Evolutionary conservation across 2,329 filamentous ascomycete species (phyloP).

Genomic region (Stagonosporopsis rhizophila): DNA sequence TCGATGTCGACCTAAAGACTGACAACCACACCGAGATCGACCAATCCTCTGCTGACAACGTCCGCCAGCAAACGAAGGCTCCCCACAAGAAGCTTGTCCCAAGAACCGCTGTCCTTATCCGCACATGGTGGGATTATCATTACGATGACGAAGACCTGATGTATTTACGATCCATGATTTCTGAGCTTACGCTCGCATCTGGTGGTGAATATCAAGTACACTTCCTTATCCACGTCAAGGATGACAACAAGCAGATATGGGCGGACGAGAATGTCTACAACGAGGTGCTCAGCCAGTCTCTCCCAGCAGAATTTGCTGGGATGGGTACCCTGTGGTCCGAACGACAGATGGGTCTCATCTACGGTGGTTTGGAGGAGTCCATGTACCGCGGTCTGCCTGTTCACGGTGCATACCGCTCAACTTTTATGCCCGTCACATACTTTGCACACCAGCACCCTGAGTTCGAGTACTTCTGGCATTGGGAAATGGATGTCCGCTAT

Average conservation of each 20-base stretch:
- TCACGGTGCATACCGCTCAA: slow-evolving; percentile 73
- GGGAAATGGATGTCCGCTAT: slow-evolving; percentile 93
- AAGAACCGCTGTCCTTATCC: slow-evolving; percentile 79
- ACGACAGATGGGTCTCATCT: slow-evolving; percentile 62
- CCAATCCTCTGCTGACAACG: slow-evolving; percentile 22
- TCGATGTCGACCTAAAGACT: slow-evolving; percentile 10
- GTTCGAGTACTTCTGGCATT: slow-evolving; percentile 92
- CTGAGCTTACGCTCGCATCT: slow-evolving; percentile 77
- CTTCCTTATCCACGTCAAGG: slow-evolving; percentile 84
- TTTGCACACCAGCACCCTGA: slow-evolving; percentile 89
- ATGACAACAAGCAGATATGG: slow-evolving; percentile 81
- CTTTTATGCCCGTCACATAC: slow-evolving; percentile 93
- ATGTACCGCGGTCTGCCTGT: slow-evolving; percentile 68
- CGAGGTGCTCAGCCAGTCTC: slow-evolving; percentile 62
- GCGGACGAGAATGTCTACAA: slow-evolving; percentile 77
- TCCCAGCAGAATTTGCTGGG: slow-evolving; percentile 58
- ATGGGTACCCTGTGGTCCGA: slow-evolving; percentile 63
- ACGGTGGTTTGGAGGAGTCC: slow-evolving; percentile 58
- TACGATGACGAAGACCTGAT: slow-evolving; percentile 83
- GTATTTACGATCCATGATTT: slow-evolving; percentile 80
- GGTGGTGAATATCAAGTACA: slow-evolving; percentile 84
- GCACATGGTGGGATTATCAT: slow-evolving; percentile 80
- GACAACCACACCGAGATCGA: slow-evolving; percentile 14
- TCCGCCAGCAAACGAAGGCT: slow-evolving; percentile 30
- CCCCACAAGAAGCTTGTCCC: slow-evolving; percentile 51